Evolutionary conservation across 2,329 filamentous ascomycete genomes (phyloP).

Genomic region (Colletotrichum acutatum): DNA sequence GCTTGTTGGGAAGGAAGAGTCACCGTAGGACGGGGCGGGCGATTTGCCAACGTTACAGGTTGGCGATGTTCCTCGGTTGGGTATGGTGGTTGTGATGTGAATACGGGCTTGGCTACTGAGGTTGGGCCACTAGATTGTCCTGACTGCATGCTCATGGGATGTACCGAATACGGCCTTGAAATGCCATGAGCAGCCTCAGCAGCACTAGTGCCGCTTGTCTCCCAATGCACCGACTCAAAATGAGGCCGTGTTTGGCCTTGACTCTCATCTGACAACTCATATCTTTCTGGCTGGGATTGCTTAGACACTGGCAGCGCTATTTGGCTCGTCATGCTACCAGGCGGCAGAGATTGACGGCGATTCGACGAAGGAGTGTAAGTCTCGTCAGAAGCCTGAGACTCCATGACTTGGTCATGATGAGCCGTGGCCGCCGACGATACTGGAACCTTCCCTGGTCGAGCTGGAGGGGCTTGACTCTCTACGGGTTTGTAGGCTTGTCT

Average conservation of each 20-base stretch:
- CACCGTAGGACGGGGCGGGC: constrained; percentile 15
- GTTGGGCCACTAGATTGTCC: background rate
- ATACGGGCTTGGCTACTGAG: background rate
- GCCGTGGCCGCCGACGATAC: background rate
- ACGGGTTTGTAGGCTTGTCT: background rate
- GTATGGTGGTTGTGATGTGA: background rate
- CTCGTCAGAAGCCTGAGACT: background rate
- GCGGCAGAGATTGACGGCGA: constrained; percentile 25
- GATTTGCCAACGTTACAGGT: background rate
- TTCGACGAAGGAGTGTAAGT: background rate
- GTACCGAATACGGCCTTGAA: background rate
- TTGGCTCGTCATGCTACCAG: background rate
- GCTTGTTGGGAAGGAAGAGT: constrained; percentile 6
- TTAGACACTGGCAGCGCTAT: background rate
- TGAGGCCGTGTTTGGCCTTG: background rate
- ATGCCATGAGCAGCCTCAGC: background rate
- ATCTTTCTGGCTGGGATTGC: background rate
- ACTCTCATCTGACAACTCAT: background rate
- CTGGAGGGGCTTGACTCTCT: constrained; percentile 22
- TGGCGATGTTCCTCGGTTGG: background rate
- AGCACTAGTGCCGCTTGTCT: background rate
- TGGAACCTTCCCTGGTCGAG: background rate
- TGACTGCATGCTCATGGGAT: background rate
- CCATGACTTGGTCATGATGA: background rate
- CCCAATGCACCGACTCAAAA: background rate